A percentile compares a stretch with the other conserved stretches of the same genome.
These are phyloP conservation scores for Yarrowia porcina DNA, from an alignment of 805 yeast genomes.

Conservation along the genomic window DNA sequence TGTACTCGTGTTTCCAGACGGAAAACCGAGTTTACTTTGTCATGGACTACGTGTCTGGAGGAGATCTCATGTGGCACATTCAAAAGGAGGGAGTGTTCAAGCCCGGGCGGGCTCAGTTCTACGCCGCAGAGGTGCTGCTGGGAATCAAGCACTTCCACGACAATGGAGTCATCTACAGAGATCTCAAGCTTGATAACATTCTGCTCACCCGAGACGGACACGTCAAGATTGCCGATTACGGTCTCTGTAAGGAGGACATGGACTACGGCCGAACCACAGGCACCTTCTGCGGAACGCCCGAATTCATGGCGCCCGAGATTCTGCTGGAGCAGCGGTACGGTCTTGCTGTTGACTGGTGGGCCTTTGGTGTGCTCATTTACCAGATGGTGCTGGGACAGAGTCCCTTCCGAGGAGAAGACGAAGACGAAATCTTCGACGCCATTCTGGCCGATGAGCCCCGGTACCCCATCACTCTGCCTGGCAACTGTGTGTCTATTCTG, in stretches of 20 bases:
- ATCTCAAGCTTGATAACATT: conserved; percentile 91
- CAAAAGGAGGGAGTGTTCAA: conserved; percentile 81
- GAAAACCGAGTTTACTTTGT: conserved; percentile 96
- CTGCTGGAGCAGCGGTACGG: conserved; percentile 89
- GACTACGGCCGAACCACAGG: conserved; percentile 80
- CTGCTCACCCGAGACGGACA: conserved; percentile 87
- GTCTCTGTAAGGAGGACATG: conserved; percentile 93
- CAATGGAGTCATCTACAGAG: conserved; percentile 93
- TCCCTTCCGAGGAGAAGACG: conserved; percentile 96
- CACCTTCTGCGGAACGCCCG: conserved; percentile 99
- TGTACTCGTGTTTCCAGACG: conserved; percentile 95
- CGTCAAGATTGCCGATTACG: conserved; percentile 95
- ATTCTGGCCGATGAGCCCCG: conserved; percentile 94
- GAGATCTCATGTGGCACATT: conserved; percentile 99
- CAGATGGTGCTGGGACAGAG: conserved; percentile 96
- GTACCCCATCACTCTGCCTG: conserved; percentile 95
- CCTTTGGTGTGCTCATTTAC: conserved; percentile 92
- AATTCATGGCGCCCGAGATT: conserved; percentile 98
- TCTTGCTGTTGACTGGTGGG: conserved; percentile 99
- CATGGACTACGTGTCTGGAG: conserved; percentile 97
- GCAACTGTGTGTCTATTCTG: conserved; percentile 90
- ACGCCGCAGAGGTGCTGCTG: conserved; percentile 92
- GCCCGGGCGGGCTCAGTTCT: conserved; percentile 88
- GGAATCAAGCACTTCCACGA: conserved; percentile 93
- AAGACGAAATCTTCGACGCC: conserved; percentile 95